Evolutionary conservation across 2,329 filamentous ascomycete genomes (phyloP), one percentile per base, ranked within the genome.

Genomic region (Trichoderma afroharzianum): DNA sequence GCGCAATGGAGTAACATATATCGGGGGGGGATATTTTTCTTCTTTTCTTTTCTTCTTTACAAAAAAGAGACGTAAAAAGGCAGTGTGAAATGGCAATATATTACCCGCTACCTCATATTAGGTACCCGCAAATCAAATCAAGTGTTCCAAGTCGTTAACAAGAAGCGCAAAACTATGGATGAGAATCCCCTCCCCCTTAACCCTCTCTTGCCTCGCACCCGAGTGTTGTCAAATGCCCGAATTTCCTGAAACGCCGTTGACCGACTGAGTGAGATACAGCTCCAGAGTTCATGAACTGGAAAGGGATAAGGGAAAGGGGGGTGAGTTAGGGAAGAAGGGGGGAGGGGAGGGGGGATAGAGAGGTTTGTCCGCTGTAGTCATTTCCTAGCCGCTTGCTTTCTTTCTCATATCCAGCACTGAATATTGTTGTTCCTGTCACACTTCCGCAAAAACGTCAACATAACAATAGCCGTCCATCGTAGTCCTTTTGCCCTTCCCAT

Each of bases 71-170:
- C 21, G 15, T 59, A 14, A 33, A 47, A 50, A 21, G 36, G 43
- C 33, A 69, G 55, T 72, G 58, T 63, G 66, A 32, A 53, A 73
- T 64, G 67, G 71, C 73, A 72, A 72, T 77, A 66, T 69, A 75
- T 76, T 75, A 73, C 73, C 74, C 73, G 75, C 76, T 79, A 77
- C 73, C 72, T 72, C 68, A 72, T 64, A 74, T 77, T 75, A 70
- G 73, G 71, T 77, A 72, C 73, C 72, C 68, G 43, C 71, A 73
- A 50, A 72, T 57, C 24, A 71, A 68, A 71, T 63, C 43, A 70
- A 47, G 28, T 57, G 68, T 57, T 63, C 50, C 59, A 63, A 63
- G 58, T 21, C 63, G 21, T 68, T 32, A 33, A 67, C 58, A 39
- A 61, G 32, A 71, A 71, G 63, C 58, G 55, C 39, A 43, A 68